phyloP scores from a whole-genome alignment of 1,139 yeast species.

The Kodamaea plutei region DNA sequence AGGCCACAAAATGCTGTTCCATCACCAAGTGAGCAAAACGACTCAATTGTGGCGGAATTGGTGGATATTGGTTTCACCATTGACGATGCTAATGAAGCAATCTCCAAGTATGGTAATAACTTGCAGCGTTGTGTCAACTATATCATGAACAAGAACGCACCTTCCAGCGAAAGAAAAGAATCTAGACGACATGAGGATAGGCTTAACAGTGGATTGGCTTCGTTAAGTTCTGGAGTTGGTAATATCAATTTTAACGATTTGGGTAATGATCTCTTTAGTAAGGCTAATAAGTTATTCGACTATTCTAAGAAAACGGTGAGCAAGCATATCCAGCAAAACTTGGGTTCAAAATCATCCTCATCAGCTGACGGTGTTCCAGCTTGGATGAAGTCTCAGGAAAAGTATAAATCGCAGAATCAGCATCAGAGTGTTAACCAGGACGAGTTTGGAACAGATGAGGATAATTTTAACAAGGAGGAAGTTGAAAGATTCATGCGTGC shows the following conservation, averaged over 20 bases:
- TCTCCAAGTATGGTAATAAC: conserved; percentile 53
- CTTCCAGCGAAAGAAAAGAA: conserved; percentile 1
- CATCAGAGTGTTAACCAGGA: conserved; percentile 21
- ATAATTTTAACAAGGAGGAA: conserved; percentile 41
- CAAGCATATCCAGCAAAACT: conserved; percentile 52
- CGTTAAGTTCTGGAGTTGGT: not conserved
- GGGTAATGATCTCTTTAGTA: conserved; percentile 58
- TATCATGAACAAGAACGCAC: conserved; percentile 44
- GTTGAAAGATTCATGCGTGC: conserved; percentile 36
- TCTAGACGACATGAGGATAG: too few relatives aligned
- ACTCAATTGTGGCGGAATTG: conserved; percentile 61
- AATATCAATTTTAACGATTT: conserved; percentile 43
- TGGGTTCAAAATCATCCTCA: conserved; percentile 12
- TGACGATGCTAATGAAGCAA: conserved; percentile 59
- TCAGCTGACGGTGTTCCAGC: conserved; percentile 54
- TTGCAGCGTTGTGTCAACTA: conserved; percentile 64
- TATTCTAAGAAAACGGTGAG: conserved; percentile 60
- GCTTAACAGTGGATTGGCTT: not conserved
- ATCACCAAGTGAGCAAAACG: conserved; percentile 24
- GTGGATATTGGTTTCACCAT: conserved; percentile 76
- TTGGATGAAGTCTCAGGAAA: conserved; percentile 69
- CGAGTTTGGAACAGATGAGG: conserved; percentile 40
- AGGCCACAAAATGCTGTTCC: too few relatives aligned
- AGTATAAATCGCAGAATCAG: conserved; percentile 38
- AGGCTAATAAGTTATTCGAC: conserved; percentile 58